phyloP scores from a whole-genome alignment of 352 stramenopile species.

The Phytophthora capsici region DNA sequence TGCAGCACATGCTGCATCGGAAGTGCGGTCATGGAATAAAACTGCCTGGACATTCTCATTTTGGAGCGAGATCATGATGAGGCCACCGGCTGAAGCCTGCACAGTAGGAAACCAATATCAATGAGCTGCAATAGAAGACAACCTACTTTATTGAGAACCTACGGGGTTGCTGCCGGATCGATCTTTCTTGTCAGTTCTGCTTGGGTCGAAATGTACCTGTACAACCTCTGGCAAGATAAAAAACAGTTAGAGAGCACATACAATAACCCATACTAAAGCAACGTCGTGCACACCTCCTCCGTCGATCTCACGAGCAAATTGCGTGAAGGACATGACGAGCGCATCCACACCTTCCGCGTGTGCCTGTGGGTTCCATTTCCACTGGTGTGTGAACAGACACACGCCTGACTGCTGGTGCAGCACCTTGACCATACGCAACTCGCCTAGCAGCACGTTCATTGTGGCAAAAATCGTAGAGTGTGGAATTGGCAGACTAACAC shows the following conservation, averaged over 20 bases:
- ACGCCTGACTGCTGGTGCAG: slow-evolving; percentile 69
- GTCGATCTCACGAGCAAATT: slow-evolving; percentile 89
- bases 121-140: background rate
- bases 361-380: slow-evolving; percentile 82
- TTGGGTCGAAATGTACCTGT: slow-evolving; percentile 70
- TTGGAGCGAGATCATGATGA: slow-evolving; percentile 82
- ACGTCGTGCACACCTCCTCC: slow-evolving; percentile 51
- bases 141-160: background rate
- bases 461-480: slow-evolving; percentile 4
- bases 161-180: slow-evolving; percentile 31
- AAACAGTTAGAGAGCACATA: slow-evolving; percentile 35
- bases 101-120: background rate
- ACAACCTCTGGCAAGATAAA: slow-evolving; percentile 48
- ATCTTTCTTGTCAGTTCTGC: slow-evolving; percentile 39
- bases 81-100: slow-evolving; percentile 45
- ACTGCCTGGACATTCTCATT: slow-evolving; percentile 67
- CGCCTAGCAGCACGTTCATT: slow-evolving; percentile 48
- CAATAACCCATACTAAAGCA: slow-evolving; percentile 5
- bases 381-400: slow-evolving; percentile 80
- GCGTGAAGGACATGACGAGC: slow-evolving; percentile 83
- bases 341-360: slow-evolving; percentile 75
- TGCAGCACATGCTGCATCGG: slow-evolving; percentile 46
- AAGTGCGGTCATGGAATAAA: slow-evolving; percentile 80
- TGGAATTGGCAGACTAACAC: slow-evolving; percentile 1
- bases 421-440: slow-evolving; percentile 80